Evolutionary conservation across 2,329 filamentous ascomycete genomes (phyloP).

Genomic region (Aulographum hederae): DNA sequence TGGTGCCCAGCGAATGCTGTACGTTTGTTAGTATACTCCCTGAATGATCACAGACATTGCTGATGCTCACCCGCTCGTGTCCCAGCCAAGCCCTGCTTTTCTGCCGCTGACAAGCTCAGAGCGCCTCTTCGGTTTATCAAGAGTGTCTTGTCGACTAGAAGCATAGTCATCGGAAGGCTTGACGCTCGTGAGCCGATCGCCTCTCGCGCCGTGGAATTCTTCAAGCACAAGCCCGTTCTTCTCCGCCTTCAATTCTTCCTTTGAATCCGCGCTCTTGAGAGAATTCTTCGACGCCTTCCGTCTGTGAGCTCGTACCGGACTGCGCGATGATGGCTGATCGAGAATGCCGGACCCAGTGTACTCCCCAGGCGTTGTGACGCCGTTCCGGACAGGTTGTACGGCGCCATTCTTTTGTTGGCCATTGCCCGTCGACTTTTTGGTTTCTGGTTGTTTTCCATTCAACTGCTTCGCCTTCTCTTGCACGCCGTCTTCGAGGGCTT

Average conservation of each 20-base stretch:
- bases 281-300: slow-evolving; percentile 1
- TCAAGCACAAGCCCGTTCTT: slow-evolving; percentile 4
- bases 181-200: slow-evolving; percentile 26
- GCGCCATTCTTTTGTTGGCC: too few relatives aligned
- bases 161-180: slow-evolving; percentile 21
- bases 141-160: slow-evolving; percentile 14
- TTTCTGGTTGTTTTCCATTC: too few relatives aligned
- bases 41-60: slow-evolving; percentile 4
- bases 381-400: too few relatives aligned
- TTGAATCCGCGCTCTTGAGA: not conserved
- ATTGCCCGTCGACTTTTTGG: too few relatives aligned
- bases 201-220: slow-evolving; percentile 17
- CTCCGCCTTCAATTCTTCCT: not conserved
- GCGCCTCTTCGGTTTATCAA: slow-evolving; percentile 8
- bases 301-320: slow-evolving; percentile 6
- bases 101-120: slow-evolving; percentile 31
- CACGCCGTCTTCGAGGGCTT: too few relatives aligned
- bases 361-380: too few relatives aligned
- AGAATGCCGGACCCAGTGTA: slow-evolving; percentile 10
- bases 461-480: too few relatives aligned
- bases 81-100: slow-evolving; percentile 34
- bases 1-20: slow-evolving; percentile 68
- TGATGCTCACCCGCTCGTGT: slow-evolving; percentile 24
- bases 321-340: slow-evolving; percentile 11
- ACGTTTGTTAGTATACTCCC: slow-evolving; percentile 1